Base-by-base conservation (phyloP, 2,329 filamentous ascomycete genomes). In the Aspergillus clavatus region DNA sequence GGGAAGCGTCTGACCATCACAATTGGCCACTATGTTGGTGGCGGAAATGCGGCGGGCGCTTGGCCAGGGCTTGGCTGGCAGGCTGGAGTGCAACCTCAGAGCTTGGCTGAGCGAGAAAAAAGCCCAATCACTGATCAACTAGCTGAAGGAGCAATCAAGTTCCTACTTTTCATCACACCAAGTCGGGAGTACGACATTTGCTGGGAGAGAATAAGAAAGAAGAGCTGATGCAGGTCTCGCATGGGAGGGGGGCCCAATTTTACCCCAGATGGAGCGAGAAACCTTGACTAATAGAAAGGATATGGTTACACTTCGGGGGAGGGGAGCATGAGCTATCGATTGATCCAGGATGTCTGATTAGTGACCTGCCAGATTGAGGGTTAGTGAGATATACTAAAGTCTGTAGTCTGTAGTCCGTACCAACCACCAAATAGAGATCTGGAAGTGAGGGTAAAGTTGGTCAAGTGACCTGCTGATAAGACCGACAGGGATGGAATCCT, bases 1-100 rank as follows among this genome's bases (percentile, higher is more conserved):
- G 14, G 29, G 29, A 33, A 33, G 29, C 6, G 28, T 33, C 29
- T 33, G 29, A 10, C 8, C 16, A 16, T n/a, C 4, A 5, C 11
- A 6, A 43, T 46, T 42, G 45, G 43, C 12, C 43, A 53, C 36
- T 37, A 42, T 35, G 43, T 26, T 43, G 39, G 38, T 39, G 29
- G 43, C 45, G 43, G 36, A 12, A 24, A 14, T 38, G 19, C 21
- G 33, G 36, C 29, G 33, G 36, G 31, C 10, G 23, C 51, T 51
- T 46, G 41, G 39, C 27, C 2, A 26, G n/a, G 22, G 21, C 53
- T 59, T 59, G 58, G 57, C 57, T 53, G 55, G 55, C 33, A 54
- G 24, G 37, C 35, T 47, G 21, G 43, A 51, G 38, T 61, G 59
- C 51, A 60, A 59, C 58, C 50, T 46, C 46, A 45, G 5, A 41